Evolutionary conservation across 1,139 yeast species (phyloP).

Genomic region (Cylindricascospora bacillispora): DNA sequence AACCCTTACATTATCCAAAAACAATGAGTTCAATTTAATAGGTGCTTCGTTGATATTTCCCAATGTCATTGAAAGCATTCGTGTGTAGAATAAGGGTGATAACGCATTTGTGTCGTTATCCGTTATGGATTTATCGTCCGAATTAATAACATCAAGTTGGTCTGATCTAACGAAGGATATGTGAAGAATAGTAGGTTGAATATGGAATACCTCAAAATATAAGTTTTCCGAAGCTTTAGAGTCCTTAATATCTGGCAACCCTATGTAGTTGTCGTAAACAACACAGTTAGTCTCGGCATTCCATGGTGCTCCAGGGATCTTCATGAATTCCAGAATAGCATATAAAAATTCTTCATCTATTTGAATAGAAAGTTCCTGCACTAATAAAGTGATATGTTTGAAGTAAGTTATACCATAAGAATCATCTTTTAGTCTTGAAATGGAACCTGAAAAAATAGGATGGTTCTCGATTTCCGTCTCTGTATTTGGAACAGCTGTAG

Average conservation of each 20-base stretch:
- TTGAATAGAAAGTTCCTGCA: slow-evolving; percentile 87
- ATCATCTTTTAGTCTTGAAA: slow-evolving; percentile 76
- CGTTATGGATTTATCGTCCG: slow-evolving; percentile 37
- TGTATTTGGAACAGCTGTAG: slow-evolving; percentile 79
- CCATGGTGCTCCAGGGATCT: slow-evolving; percentile 64
- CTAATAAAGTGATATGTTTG: slow-evolving; percentile 76
- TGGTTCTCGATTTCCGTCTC: slow-evolving; percentile 76
- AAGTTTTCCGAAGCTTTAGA: slow-evolving; percentile 56
- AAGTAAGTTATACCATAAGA: slow-evolving; percentile 81
- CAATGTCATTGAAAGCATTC: slow-evolving; percentile 88
- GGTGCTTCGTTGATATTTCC: slow-evolving; percentile 98
- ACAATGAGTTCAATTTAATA: slow-evolving; percentile 71
- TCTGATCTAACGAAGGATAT: slow-evolving; percentile 89
- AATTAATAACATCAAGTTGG: slow-evolving; percentile 38
- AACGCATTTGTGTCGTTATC: slow-evolving; percentile 37
- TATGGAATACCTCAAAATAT: slow-evolving; percentile 83
- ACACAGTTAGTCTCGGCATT: slow-evolving; percentile 25
- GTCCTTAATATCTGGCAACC: slow-evolving; percentile 61
- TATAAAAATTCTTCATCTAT: slow-evolving; percentile 88
- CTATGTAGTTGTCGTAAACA: slow-evolving; percentile 37
- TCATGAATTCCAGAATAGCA: slow-evolving; percentile 68
- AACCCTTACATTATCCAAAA: slow-evolving; percentile 79
- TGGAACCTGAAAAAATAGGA: slow-evolving; percentile 79
- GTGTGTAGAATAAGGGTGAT: slow-evolving; percentile 50
- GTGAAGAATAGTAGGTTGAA: slow-evolving; percentile 84